A percentile compares a stretch with the other conserved stretches of the same genome.
Evolutionary conservation across 345 rosid genomes (phyloP).

Genomic region (Eucalyptus curtisii): DNA sequence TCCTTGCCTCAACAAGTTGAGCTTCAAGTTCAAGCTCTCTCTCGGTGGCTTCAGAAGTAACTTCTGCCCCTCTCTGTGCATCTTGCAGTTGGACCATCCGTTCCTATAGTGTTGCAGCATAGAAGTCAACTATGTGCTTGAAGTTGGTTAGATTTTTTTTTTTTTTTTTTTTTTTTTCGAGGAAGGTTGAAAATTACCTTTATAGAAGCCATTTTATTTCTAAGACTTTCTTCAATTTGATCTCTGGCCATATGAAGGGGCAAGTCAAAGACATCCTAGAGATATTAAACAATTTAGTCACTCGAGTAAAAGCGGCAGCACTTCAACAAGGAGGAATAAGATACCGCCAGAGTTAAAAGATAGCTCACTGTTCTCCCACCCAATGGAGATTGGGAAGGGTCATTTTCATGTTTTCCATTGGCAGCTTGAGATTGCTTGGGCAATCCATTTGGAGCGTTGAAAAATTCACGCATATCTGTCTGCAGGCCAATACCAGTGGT

Average conservation of each 20-base stretch:
- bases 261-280: slow-evolving; percentile 85
- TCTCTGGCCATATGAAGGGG: slow-evolving; percentile 92
- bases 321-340: neutral
- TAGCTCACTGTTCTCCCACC: slow-evolving; percentile 85
- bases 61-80: slow-evolving; percentile 82
- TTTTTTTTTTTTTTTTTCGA: neutral
- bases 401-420: slow-evolving; percentile 40
- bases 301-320: neutral
- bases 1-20: slow-evolving; percentile 97
- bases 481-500: slow-evolving; percentile 5
- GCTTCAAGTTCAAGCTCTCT: slow-evolving; percentile 99
- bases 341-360: neutral
- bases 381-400: slow-evolving; percentile 78
- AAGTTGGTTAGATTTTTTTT: neutral
- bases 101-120: slow-evolving; percentile 23
- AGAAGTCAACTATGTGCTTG: neutral
- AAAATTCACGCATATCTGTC: slow-evolving; percentile 92
- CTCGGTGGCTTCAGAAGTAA: slow-evolving; percentile 90
- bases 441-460: slow-evolving; percentile 74
- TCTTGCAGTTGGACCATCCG: slow-evolving; percentile 86
- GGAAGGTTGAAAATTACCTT: slow-evolving; percentile 36
- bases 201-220: slow-evolving; percentile 85
- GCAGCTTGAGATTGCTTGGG: slow-evolving; percentile 62
- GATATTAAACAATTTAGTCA: neutral
- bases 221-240: slow-evolving; percentile 94